Conservation (phyloP, 2,329 filamentous ascomycete species). For the Pestalotiopsis sp. region DNA sequence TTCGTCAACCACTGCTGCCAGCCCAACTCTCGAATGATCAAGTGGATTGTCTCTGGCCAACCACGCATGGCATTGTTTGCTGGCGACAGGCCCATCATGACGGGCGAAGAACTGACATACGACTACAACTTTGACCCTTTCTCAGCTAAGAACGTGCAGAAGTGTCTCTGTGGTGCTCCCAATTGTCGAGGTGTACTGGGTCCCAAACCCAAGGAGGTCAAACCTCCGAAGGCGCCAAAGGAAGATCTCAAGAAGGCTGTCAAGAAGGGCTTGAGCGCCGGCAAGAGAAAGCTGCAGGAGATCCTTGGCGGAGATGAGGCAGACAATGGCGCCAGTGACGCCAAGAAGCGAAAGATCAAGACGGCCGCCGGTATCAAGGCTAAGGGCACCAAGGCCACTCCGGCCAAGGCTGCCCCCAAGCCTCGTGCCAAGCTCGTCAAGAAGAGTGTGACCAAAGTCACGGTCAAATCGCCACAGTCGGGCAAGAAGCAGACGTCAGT, state of each 20-base stretch:
- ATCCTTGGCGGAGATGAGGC: conserved; percentile 43
- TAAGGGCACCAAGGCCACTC: conserved; percentile 23
- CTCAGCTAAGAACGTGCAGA: conserved; percentile 69
- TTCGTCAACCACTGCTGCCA: conserved; percentile 98
- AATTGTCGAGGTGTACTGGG: conserved; percentile 69
- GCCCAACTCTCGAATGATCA: conserved; percentile 97
- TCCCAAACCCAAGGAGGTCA: conserved; percentile 61
- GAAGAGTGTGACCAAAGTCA: conserved; percentile 41
- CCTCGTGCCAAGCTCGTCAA: conserved; percentile 37
- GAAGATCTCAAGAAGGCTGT: conserved; percentile 36
- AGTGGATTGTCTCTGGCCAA: conserved; percentile 92
- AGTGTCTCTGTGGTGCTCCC: conserved; percentile 63
- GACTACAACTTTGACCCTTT: conserved; percentile 79
- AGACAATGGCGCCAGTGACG: conserved; percentile 25
- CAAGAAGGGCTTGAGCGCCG: conserved; percentile 43
- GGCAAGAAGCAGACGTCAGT: conserved; percentile 25
- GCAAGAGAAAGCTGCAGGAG: conserved; percentile 61
- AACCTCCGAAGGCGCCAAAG: conserved; percentile 47
- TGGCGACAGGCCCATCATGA: conserved; percentile 85
- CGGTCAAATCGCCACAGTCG: conserved; percentile 26
- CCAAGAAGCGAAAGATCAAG: conserved; percentile 53
- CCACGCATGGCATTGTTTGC: conserved; percentile 97
- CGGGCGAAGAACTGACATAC: conserved; percentile 94
- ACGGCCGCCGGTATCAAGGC: conserved; percentile 36
- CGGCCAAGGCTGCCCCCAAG: conserved; percentile 34